Conservation (phyloP, 202 grass and related monocot genomes). For the Cymbopogon flexuosus region DNA sequence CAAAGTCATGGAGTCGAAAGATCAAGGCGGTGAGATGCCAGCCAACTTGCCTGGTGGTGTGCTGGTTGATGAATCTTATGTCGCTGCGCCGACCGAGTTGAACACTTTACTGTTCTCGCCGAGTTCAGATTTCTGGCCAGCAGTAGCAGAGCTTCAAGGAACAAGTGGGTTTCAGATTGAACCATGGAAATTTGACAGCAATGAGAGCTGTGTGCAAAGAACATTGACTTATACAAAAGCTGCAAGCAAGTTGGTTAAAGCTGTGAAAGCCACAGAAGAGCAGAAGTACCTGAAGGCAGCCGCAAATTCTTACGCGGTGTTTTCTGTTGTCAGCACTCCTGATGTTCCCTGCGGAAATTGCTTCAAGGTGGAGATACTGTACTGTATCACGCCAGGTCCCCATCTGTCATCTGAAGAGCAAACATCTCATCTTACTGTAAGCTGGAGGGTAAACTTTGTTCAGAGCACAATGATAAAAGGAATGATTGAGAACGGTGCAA, state of each 20-base stretch:
- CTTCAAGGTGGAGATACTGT: slow-evolving; percentile 73
- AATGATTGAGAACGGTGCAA: slow-evolving; percentile 81
- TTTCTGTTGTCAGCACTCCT: slow-evolving; percentile 63
- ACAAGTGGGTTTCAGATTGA: slow-evolving; percentile 63
- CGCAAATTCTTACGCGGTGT: slow-evolving; percentile 46
- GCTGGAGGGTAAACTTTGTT: slow-evolving; percentile 66
- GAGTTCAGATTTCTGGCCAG: slow-evolving; percentile 52
- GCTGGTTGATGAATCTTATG: slow-evolving; percentile 54
- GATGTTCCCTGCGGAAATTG: slow-evolving; percentile 71
- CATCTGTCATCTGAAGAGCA: slow-evolving; percentile 45
- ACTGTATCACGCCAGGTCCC: slow-evolving; percentile 51
- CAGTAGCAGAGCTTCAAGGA: slow-evolving; percentile 59
- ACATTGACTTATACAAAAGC: slow-evolving; percentile 56
- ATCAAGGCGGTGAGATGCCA: slow-evolving; percentile 52
- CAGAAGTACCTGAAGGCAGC: slow-evolving; percentile 69
- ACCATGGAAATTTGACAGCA: slow-evolving; percentile 48
- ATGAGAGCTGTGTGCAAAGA: slow-evolving; percentile 41
- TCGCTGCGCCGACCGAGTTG: slow-evolving; percentile 33
- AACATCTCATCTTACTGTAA: slow-evolving; percentile 55
- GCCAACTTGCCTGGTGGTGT: slow-evolving; percentile 47
- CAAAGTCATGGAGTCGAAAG: slow-evolving; percentile 52
- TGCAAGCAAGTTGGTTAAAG: slow-evolving; percentile 64
- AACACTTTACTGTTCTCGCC: slow-evolving; percentile 59
- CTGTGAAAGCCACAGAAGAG: slow-evolving; percentile 64
- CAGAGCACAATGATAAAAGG: slow-evolving; percentile 80